Conservation (phyloP, 192 early-diverging fungal species). For the Thamnidium elegans region DNA sequence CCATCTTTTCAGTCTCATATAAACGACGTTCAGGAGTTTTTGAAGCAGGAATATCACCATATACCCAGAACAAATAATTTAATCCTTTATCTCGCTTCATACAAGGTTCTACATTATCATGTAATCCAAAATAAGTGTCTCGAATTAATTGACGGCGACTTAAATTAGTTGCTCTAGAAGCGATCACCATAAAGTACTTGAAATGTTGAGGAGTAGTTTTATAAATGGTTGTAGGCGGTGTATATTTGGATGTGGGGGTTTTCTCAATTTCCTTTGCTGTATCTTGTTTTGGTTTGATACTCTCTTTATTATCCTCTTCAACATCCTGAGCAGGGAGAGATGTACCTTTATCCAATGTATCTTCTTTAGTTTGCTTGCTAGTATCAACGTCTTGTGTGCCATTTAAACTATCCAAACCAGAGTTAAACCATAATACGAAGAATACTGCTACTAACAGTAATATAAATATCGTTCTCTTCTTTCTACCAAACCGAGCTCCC, state of each 20-base stretch:
- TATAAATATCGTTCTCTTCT: not conserved
- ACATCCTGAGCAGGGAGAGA: no score
- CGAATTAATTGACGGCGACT: slow-evolving; percentile 48
- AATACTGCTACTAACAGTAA: not conserved
- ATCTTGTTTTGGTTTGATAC: not conserved
- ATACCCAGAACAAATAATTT: slow-evolving; percentile 47
- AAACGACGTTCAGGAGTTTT: slow-evolving; percentile 30
- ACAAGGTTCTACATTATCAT: slow-evolving; percentile 51
- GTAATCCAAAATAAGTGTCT: slow-evolving; percentile 51
- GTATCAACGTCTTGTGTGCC: not conserved
- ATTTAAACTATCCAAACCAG: not conserved
- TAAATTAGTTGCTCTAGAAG: slow-evolving; percentile 38
- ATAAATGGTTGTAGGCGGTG: slow-evolving; percentile 16
- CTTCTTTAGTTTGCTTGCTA: not conserved
- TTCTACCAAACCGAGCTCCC: slow-evolving; percentile 4
- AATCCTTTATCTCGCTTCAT: slow-evolving; percentile 38
- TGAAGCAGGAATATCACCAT: slow-evolving; percentile 32
- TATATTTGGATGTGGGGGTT: not conserved
- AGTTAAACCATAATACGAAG: slow-evolving; percentile 9
- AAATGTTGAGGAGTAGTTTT: slow-evolving; percentile 35
- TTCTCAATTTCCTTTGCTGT: not conserved
- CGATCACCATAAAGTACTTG: slow-evolving; percentile 46
- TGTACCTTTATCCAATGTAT: not conserved
- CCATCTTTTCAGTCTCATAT: slow-evolving; percentile 50
- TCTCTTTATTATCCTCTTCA: not conserved